Conservation (phyloP, 1,139 yeast species). For the Yamadazyma buinensis region DNA sequence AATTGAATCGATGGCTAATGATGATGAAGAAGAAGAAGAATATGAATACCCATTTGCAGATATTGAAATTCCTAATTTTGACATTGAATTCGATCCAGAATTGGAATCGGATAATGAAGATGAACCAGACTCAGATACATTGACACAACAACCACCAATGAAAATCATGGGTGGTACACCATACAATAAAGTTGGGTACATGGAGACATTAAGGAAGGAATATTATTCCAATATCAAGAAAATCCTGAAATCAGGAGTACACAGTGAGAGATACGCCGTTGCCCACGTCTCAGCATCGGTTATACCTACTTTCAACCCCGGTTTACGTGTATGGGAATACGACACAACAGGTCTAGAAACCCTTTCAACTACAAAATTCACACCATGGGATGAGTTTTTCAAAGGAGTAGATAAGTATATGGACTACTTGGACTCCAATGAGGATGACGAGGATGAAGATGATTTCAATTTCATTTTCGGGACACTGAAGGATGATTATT, state of each 20-base stretch:
- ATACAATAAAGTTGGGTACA: conserved; percentile 55
- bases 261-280: conserved; percentile 60
- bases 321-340: conserved; percentile 82
- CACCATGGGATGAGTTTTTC: conserved; percentile 58
- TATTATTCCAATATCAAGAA: conserved; percentile 49
- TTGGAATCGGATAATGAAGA: conserved; percentile 5
- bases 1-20: background rate
- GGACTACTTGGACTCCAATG: conserved; percentile 20
- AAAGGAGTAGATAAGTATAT: conserved; percentile 35
- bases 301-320: conserved; percentile 85
- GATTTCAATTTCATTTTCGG: conserved; percentile 4
- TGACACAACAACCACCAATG: conserved; percentile 18
- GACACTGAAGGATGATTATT: conserved; percentile 10
- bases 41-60: background rate
- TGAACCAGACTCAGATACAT: conserved; percentile 14
- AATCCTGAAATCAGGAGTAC: conserved; percentile 38
- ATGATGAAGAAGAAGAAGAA: background rate
- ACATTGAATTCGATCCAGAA: conserved; percentile 7
- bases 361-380: conserved; percentile 15
- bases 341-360: conserved; percentile 52
- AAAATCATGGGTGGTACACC: conserved; percentile 59
- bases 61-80: conserved; percentile 9
- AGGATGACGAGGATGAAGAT: conserved; percentile 15
- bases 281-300: conserved; percentile 72
- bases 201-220: conserved; percentile 51